Conservation (phyloP, 2,329 filamentous ascomycete species). For the Fusarium sp. region DNA sequence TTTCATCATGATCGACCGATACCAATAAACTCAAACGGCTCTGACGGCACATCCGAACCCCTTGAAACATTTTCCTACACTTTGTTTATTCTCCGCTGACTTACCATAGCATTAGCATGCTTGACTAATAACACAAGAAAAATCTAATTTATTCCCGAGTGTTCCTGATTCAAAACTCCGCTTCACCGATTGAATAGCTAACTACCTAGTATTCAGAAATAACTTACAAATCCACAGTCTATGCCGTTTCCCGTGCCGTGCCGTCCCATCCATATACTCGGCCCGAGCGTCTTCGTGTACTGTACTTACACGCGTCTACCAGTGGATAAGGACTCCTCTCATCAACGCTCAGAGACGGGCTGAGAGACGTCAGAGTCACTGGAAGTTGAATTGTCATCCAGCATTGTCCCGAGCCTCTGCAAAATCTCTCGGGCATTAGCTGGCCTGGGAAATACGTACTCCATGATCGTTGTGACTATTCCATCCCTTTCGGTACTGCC, state of each 20-base stretch:
- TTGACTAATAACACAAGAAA: background rate
- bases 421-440: too few species aligned
- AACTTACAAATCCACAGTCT: background rate
- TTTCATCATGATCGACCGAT: slow-evolving; percentile 19
- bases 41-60: slow-evolving; percentile 31
- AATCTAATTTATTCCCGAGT: background rate
- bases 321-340: background rate
- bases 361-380: background rate
- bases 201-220: background rate
- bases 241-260: slow-evolving; percentile 25
- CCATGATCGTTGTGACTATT: too few species aligned
- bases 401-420: too few species aligned
- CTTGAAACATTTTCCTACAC: slow-evolving; percentile 16
- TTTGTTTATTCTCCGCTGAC: slow-evolving; percentile 1
- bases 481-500: too few species aligned
- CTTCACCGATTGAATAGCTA: background rate
- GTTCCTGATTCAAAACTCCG: background rate
- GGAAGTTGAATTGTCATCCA: too few species aligned
- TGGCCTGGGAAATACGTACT: too few species aligned
- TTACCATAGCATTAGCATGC: background rate
- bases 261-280: slow-evolving; percentile 21
- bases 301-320: slow-evolving; percentile 9
- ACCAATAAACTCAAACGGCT: slow-evolving; percentile 21
- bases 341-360: background rate
- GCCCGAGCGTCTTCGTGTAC: slow-evolving; percentile 7